These are phyloP conservation scores for Emericellopsis atlantica DNA, from an alignment of 2,329 filamentous ascomycete genomes.

Conservation along the genomic window DNA sequence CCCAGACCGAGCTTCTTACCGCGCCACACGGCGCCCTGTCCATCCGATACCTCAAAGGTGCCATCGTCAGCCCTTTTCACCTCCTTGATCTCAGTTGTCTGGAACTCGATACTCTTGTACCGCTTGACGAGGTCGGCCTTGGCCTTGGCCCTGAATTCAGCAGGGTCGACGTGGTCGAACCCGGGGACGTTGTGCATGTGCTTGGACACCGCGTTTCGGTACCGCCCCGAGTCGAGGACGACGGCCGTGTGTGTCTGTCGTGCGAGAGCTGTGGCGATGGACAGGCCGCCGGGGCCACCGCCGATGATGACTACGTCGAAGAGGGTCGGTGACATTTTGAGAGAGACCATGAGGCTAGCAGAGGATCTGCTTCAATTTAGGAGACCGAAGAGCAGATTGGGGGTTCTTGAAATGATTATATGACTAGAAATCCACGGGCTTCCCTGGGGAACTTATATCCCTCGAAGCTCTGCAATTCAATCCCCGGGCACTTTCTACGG, in stretches of 20 bases:
- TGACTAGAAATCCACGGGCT: too few species aligned
- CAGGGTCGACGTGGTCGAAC: conserved; percentile 23
- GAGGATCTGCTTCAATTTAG: too few species aligned
- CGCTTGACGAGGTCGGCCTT: conserved; percentile 18
- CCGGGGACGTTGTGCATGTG: conserved; percentile 33
- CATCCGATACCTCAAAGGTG: conserved; percentile 25
- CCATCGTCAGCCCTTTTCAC: conserved; percentile 15
- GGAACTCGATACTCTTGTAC: conserved; percentile 20
- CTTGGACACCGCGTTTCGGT: conserved; percentile 32
- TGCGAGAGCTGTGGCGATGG: conserved; percentile 30
- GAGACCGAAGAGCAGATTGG: too few species aligned
- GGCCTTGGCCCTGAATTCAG: conserved; percentile 19
- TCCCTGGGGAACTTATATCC: too few species aligned
- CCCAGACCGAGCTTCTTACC: conserved; percentile 43
- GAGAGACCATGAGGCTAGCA: neutral
- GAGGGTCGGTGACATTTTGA: conserved; percentile 8
- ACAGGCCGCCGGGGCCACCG: conserved; percentile 37
- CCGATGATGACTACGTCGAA: conserved; percentile 41
- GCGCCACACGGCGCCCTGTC: conserved; percentile 23
- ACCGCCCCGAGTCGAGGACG: conserved; percentile 35
- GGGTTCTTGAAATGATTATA: too few species aligned
- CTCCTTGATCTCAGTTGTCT: conserved; percentile 11
- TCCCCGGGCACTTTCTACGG: too few species aligned
- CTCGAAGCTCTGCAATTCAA: too few species aligned
- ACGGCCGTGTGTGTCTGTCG: conserved; percentile 33